Base-by-base conservation (phyloP, 257 asterid genomes). In the Nicotiana attenuata region DNA sequence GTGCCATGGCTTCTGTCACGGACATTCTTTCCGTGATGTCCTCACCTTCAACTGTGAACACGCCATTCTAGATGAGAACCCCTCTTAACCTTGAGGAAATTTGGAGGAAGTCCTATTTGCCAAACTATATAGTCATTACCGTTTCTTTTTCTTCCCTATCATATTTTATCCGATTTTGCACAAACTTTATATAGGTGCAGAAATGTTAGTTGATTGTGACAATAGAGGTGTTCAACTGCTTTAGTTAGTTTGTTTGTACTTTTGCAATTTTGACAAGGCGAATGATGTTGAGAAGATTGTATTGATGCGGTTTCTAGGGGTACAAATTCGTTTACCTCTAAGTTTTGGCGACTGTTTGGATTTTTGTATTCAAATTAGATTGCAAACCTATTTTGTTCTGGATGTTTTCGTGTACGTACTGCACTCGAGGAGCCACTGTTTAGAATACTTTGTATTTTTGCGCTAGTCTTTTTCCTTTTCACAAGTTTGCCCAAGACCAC, bases 1-100 rank as follows among this genome's bases (percentile, higher is more conserved):
- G 96, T 45, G 97, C 98, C 83, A 96, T 96, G 99, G 83, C 99
- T 28, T 89, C 98, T 13, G 98, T 94, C 81, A 94, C 97, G 0
- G 97, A 91, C 61, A 91, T 94, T 85, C 93, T 94, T 2, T 85
- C 96, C 0, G 87, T 92, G 84, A 90, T 93, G 87, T 76, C 79
- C 79, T 73, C 79, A 0, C 61, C 79, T 50, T 73, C 93, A 41
- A 83, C 86, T 10, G 97, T 88, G n/a, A 89, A 45, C 87, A 80
- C 91, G 9, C 90, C 90, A 50, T 87, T 88, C 83, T 90, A 88
- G 84, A 76, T 56, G 33, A 56, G 50, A 83, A 31, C 57, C 4
- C 79, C 79, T 14, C 16, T 45, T 24, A 73, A 24, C 63, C 45
- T 47, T 1, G 15, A 17, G 61, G 38, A 73, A 7, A 73, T 45